Conservation (phyloP, 371 early-diverging fungal species). For the Syncephalastrum contaminatum region DNA sequence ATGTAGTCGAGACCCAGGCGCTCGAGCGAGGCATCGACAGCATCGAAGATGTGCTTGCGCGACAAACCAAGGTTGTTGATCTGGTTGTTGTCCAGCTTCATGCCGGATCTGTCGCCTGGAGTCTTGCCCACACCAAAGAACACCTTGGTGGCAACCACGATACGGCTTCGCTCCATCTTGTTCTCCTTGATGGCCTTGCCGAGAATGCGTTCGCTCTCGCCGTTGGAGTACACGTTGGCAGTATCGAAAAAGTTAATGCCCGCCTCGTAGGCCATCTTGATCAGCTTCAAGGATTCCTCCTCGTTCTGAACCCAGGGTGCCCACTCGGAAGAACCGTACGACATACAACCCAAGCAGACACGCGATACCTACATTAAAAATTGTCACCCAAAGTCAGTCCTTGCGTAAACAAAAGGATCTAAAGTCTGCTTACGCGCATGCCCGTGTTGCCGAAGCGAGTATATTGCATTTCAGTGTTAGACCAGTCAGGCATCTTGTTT, state of each 20-base stretch:
- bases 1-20: constrained; percentile 57
- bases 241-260: constrained; percentile 50
- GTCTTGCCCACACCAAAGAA: constrained; percentile 2
- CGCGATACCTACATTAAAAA: constrained; percentile 7
- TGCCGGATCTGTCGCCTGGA: not conserved
- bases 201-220: constrained; percentile 37
- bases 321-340: constrained; percentile 32
- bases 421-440: constrained; percentile 4
- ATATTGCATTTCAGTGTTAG: constrained; percentile 18
- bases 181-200: constrained; percentile 39
- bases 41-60: constrained; percentile 55
- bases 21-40: constrained; percentile 48
- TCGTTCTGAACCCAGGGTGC: constrained; percentile 36
- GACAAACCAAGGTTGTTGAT: constrained; percentile 43
- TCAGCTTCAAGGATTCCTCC: constrained; percentile 36
- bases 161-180: constrained; percentile 36
- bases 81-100: not conserved
- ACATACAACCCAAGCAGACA: constrained; percentile 49
- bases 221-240: constrained; percentile 32
- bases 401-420: not conserved
- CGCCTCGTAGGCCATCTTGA: constrained; percentile 45
- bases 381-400: too few species aligned
- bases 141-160: constrained; percentile 42
- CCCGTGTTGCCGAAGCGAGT: constrained; percentile 20
- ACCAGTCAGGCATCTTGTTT: too few species aligned